These are phyloP conservation scores for Pseudocercospora cruenta DNA, from an alignment of 2,329 filamentous ascomycete species.

Conservation along the genomic window DNA sequence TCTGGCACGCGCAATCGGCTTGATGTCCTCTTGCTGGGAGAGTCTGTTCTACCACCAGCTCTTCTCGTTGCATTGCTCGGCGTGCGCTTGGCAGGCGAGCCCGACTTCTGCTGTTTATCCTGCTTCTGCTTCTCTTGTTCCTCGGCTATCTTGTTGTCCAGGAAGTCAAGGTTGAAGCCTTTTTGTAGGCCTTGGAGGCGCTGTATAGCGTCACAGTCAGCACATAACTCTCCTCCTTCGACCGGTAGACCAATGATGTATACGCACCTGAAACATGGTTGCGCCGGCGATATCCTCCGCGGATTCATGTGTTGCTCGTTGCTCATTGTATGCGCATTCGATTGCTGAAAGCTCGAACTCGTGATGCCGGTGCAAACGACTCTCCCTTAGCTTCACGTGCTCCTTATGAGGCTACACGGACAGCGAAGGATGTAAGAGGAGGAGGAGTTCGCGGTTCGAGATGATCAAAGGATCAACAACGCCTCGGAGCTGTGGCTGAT, in stretches of 20 bases:
- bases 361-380: background rate
- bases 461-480: conserved; percentile 4
- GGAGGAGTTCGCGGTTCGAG: background rate
- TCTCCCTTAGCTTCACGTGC: background rate
- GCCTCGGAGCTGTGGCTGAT: conserved; percentile 5
- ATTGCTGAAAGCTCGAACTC: background rate
- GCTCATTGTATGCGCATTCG: conserved; percentile 22
- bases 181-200: conserved; percentile 37
- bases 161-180: conserved; percentile 43
- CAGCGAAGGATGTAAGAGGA: background rate
- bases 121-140: conserved; percentile 79
- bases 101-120: conserved; percentile 20
- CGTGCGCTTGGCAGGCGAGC: conserved; percentile 39
- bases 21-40: conserved; percentile 32
- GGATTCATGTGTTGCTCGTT: conserved; percentile 10
- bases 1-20: conserved; percentile 33
- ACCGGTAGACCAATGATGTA: background rate
- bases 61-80: conserved; percentile 50
- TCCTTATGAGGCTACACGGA: background rate
- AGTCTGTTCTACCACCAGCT: conserved; percentile 43
- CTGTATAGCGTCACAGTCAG: background rate
- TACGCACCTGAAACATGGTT: conserved; percentile 30
- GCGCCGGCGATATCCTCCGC: conserved; percentile 27
- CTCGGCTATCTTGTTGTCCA: conserved; percentile 73
- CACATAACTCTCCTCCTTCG: background rate